phyloP scores from a whole-genome alignment of 164 flowering plant species.

The Dillenia turbinata region DNA sequence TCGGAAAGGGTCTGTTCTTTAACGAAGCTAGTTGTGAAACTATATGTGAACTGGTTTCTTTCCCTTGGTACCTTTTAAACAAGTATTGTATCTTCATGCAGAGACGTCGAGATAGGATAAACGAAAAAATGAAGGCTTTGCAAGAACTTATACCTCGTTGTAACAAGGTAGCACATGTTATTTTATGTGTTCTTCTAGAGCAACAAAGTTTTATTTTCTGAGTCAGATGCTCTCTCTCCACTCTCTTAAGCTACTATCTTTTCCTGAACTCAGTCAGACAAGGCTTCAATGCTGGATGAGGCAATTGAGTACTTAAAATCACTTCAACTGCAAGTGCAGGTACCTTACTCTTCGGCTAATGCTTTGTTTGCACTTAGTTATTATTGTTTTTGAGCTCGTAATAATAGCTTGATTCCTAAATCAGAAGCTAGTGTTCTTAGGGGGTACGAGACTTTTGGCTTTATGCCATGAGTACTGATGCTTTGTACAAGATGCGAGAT shows the following conservation, averaged over 20 bases:
- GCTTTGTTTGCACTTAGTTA: background rate
- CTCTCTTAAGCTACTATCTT: background rate
- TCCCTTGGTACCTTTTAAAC: background rate
- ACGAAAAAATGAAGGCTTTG: slow-evolving; percentile 93
- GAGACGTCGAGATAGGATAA: slow-evolving; percentile 97
- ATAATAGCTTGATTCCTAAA: too few relatives aligned
- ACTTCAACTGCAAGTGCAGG: slow-evolving; percentile 95
- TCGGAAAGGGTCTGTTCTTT: slow-evolving; percentile 78
- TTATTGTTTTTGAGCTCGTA: background rate
- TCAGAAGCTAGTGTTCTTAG: too few relatives aligned
- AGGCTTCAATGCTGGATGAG: slow-evolving; percentile 95
- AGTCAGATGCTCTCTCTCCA: background rate
- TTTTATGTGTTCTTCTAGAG: background rate
- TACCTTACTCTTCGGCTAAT: slow-evolving; percentile 10
- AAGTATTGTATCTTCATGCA: slow-evolving; percentile 21
- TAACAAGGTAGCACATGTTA: slow-evolving; percentile 54
- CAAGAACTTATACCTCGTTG: slow-evolving; percentile 96
- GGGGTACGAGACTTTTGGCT: too few relatives aligned
- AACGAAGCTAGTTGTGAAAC: background rate
- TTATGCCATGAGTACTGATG: too few relatives aligned
- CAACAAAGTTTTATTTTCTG: background rate
- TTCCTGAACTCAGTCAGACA: slow-evolving; percentile 64
- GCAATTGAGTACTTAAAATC: slow-evolving; percentile 94
- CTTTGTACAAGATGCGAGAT: too few relatives aligned
- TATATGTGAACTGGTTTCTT: background rate